Percentiles rank a stretch among this genome's conserved stretches.
Evolutionary conservation across 83 land plant species (phyloP).

Genomic region (Diphasiastrum complanatum): DNA sequence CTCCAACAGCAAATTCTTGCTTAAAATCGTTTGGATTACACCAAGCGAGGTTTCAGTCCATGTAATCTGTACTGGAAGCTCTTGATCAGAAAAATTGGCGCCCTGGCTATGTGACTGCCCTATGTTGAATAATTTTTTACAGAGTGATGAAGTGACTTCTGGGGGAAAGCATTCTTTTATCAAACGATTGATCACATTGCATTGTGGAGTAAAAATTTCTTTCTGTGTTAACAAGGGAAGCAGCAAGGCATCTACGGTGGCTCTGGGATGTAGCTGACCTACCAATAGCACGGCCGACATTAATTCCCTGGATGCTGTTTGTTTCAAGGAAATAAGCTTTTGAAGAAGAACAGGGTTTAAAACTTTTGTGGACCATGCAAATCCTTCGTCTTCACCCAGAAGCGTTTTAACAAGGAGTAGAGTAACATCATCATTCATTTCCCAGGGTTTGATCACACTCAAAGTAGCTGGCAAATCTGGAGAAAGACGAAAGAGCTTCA

Average conservation of each 20-base stretch:
- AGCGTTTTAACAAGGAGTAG: constrained; percentile 37
- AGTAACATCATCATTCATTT: constrained; percentile 46
- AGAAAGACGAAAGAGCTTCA: constrained; percentile 27
- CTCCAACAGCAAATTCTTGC: constrained; percentile 36
- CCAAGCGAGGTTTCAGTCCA: constrained; percentile 58
- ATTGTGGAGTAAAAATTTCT: constrained; percentile 39
- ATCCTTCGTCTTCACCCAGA: constrained; percentile 23
- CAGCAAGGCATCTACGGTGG: constrained; percentile 48
- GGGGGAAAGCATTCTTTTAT: constrained; percentile 51
- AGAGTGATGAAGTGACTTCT: constrained; percentile 48
- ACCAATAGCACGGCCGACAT: constrained; percentile 30
- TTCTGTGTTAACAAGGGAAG: constrained; percentile 41
- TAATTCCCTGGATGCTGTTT: constrained; percentile 50
- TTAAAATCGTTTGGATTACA: constrained; percentile 51
- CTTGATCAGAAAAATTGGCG: not conserved
- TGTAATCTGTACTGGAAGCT: constrained; percentile 28
- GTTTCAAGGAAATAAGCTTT: constrained; percentile 40
- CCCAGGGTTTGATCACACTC: constrained; percentile 54
- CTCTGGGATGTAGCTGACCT: constrained; percentile 39
- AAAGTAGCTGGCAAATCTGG: constrained; percentile 31
- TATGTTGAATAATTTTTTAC: constrained; percentile 38
- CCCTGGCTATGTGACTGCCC: not conserved
- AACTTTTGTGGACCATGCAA: constrained; percentile 43
- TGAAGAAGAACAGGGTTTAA: constrained; percentile 49
- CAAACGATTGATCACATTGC: constrained; percentile 47